A percentile compares a stretch with the other conserved stretches of the same genome.
These are phyloP conservation scores for Saccharomycopsis hybrid DNA, from an alignment of 1,139 yeast genomes.

Conservation along the genomic window DNA sequence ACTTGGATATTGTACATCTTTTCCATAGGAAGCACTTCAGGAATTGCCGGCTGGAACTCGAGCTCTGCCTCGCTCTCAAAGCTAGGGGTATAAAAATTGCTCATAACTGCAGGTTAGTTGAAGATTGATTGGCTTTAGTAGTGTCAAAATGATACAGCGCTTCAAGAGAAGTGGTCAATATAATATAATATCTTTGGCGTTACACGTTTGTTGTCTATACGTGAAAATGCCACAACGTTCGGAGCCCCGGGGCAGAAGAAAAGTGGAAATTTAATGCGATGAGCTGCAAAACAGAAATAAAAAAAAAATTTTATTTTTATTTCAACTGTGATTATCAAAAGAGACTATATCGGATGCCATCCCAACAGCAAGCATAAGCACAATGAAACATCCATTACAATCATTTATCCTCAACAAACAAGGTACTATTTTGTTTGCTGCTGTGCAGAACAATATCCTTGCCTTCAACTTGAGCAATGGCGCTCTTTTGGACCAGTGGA, in stretches of 20 bases:
- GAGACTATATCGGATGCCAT: too few relatives aligned
- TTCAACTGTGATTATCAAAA: too few relatives aligned
- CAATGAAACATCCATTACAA: conserved; percentile 70
- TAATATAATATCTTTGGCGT: too few relatives aligned
- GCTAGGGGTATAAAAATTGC: not conserved
- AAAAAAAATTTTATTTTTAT: too few relatives aligned
- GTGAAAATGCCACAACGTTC: too few relatives aligned
- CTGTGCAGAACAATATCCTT: conserved; percentile 50
- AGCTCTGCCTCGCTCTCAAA: conserved; percentile 3
- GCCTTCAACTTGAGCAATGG: conserved; percentile 39
- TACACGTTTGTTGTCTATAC: too few relatives aligned
- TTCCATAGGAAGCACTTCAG: conserved; percentile 54
- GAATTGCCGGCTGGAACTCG: conserved; percentile 33
- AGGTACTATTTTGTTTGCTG: conserved; percentile 45
- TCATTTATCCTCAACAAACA: conserved; percentile 38
- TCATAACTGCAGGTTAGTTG: not conserved
- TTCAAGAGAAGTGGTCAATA: too few relatives aligned
- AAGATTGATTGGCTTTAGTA: too few relatives aligned
- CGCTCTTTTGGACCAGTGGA: conserved; percentile 46
- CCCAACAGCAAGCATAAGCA: not conserved
- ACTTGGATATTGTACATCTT: conserved; percentile 68
- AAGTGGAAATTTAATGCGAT: too few relatives aligned
- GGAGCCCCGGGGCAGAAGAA: too few relatives aligned
- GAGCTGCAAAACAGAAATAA: too few relatives aligned
- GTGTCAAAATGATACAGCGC: too few relatives aligned